phyloP scores from a whole-genome alignment of 2,329 filamentous ascomycete species.

The Xylariaceae sp. region DNA sequence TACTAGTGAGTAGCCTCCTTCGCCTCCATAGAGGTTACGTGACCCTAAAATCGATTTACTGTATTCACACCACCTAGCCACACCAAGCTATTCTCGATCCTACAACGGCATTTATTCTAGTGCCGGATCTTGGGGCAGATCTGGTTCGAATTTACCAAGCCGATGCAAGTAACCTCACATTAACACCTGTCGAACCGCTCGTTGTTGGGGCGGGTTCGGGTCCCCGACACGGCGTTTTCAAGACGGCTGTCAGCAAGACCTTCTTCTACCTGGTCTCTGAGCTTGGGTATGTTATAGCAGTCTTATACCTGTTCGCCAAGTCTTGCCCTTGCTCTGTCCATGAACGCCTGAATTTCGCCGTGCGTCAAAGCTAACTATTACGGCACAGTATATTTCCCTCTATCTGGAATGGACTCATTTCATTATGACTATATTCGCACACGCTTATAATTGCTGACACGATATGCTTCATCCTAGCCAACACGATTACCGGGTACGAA shows the following conservation, averaged over 20 bases:
- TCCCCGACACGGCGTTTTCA: constrained; percentile 64
- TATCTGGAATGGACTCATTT: no score
- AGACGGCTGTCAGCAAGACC: constrained; percentile 41
- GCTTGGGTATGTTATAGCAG: constrained; percentile 14
- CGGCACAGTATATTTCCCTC: no score
- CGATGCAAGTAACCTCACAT: constrained; percentile 43
- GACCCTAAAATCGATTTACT: no score
- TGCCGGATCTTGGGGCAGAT: constrained; percentile 66
- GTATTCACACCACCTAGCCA: constrained; percentile 32
- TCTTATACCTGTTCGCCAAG: no score
- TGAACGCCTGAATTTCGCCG: no score
- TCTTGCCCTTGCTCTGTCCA: no score
- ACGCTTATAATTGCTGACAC: no score
- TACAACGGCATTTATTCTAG: constrained; percentile 58
- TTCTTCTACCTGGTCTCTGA: constrained; percentile 63
- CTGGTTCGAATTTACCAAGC: constrained; percentile 56
- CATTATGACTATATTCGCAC: no score
- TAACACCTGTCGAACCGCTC: constrained; percentile 41
- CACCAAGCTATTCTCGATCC: constrained; percentile 66
- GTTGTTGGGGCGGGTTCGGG: constrained; percentile 53
- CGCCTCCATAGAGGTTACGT: no score
- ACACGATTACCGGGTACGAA: constrained; percentile 54
- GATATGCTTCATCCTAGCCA: constrained; percentile 37
- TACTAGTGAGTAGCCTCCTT: no score
- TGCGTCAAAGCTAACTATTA: no score